These are phyloP conservation scores for Pythium utonaiense DNA, from an alignment of 352 stramenopile genomes.

Conservation along the genomic window DNA sequence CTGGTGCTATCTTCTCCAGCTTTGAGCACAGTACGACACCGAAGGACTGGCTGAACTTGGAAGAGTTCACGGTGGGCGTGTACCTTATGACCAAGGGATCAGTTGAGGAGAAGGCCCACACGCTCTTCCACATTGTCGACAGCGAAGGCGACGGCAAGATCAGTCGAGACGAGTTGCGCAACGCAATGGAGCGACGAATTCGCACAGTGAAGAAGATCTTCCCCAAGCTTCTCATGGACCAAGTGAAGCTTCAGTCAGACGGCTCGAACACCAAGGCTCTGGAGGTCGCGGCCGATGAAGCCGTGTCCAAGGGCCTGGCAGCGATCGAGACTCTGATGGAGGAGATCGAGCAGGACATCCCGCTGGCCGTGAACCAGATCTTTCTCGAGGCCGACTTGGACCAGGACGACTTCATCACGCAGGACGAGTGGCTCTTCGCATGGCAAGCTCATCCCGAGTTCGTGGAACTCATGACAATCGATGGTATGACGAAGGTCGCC, in stretches of 20 bases:
- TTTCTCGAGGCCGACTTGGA: slow-evolving; percentile 75
- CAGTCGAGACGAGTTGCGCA: slow-evolving; percentile 68
- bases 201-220: slow-evolving; percentile 73
- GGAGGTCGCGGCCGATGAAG: slow-evolving; percentile 39
- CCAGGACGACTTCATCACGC: slow-evolving; percentile 73
- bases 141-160: slow-evolving; percentile 63
- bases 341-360: slow-evolving; percentile 80
- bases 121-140: slow-evolving; percentile 74
- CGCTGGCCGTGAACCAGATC: slow-evolving; percentile 80
- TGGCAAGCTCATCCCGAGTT: slow-evolving; percentile 80
- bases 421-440: slow-evolving; percentile 80
- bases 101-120: slow-evolving; percentile 76
- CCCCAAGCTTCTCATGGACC: slow-evolving; percentile 64
- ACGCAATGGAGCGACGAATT: slow-evolving; percentile 66
- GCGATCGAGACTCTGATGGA: slow-evolving; percentile 69
- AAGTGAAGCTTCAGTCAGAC: slow-evolving; percentile 64
- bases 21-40: slow-evolving; percentile 48
- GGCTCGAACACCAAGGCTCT: slow-evolving; percentile 36
- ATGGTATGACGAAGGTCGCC: slow-evolving; percentile 83
- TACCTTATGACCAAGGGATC: slow-evolving; percentile 82
- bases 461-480: slow-evolving; percentile 80
- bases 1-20: slow-evolving; percentile 70
- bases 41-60: slow-evolving; percentile 67
- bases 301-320: slow-evolving; percentile 47
- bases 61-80: slow-evolving; percentile 79